Base-by-base conservation (phyloP, 768 basidiomycete species). In the Auricularia sp. region DNA sequence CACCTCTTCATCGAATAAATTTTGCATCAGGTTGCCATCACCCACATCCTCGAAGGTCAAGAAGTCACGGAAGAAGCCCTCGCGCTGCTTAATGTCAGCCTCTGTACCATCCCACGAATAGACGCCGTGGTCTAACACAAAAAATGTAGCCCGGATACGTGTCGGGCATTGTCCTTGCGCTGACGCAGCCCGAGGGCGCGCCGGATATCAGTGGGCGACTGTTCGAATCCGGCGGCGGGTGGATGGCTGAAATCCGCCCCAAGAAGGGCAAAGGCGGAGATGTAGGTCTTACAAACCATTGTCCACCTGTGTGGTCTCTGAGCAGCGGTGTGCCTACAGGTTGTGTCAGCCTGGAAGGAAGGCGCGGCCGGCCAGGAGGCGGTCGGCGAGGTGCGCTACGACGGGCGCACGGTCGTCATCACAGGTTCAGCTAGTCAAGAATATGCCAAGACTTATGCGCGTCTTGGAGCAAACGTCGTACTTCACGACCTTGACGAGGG, bases 201-300 rank as follows among this genome's bases (percentile, higher is more conserved):
- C 39, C 86, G 18, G 87, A 91, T 65, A 88, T 86, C 0, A 85
- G 82, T 33, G 93, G 93, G 36, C 86, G 83, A 72, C 82, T 95
- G 18, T 98, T 94, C 68, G 95, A 98, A 76, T 82, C 94, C 44
- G 97, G 95, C 39, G 97, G 92, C 62, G 96, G 95, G 3, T 98
- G 87, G 73, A 78, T 93, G 63, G 90, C 92, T 10, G 92, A 97
- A 75, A 82, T 98, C 64, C 84, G 97, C 75, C 98, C 95, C 73
- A 80, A 80, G 21, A 82, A 87, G 16, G 79, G 89, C n/a, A 18
- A 11, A 7, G n/a, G 11, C 7, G n/a, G 11, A n/a, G 54, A 54
- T 54, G 54, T 29, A 42, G 11, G 54, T 29, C 54, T 29, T 29
- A 29, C 29, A 29, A 29, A 29, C 29, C 29, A 29, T 29, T 29